These are phyloP conservation scores for Nyctanthes arbortristis DNA, from an alignment of 257 asterid genomes.

Conservation along the genomic window DNA sequence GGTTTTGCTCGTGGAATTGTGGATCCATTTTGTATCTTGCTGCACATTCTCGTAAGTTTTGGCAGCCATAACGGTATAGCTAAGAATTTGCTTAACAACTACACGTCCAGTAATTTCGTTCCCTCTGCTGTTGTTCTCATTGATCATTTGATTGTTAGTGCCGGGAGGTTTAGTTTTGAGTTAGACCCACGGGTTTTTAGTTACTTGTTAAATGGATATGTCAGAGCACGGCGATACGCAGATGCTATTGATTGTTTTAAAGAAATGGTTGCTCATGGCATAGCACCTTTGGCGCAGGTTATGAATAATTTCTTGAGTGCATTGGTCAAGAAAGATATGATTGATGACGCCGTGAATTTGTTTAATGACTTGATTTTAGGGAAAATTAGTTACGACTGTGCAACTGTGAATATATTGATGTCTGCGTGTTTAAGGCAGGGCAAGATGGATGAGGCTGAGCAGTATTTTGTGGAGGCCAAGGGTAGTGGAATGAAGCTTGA, in stretches of 20 bases:
- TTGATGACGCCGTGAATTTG: constrained; percentile 39
- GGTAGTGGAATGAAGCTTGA: constrained; percentile 48
- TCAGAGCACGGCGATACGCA: constrained; percentile 39
- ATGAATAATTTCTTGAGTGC: constrained; percentile 48
- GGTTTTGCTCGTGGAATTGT: constrained; percentile 45
- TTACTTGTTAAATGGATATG: constrained; percentile 57
- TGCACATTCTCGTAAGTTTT: constrained; percentile 66
- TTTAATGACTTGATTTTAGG: constrained; percentile 41
- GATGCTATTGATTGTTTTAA: too few species aligned
- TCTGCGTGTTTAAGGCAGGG: constrained; percentile 54
- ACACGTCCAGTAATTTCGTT: constrained; percentile 44
- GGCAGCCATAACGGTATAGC: constrained; percentile 33
- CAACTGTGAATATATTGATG: constrained; percentile 69
- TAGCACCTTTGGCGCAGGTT: constrained; percentile 29
- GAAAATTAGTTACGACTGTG: constrained; percentile 42
- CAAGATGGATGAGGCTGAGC: constrained; percentile 52
- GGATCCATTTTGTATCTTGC: constrained; percentile 60
- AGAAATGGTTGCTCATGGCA: constrained; percentile 42
- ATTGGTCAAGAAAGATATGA: constrained; percentile 48
- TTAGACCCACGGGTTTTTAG: constrained; percentile 41
- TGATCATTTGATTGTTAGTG: constrained; percentile 41
- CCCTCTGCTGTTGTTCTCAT: constrained; percentile 43
- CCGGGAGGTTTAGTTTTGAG: constrained; percentile 47
- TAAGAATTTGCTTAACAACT: constrained; percentile 38
- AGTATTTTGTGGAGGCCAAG: constrained; percentile 53